Evolutionary conservation across 2,329 filamentous ascomycete species (phyloP), one percentile per base, ranked within the genome.

Genomic region (Aspergillus carbonarius): DNA sequence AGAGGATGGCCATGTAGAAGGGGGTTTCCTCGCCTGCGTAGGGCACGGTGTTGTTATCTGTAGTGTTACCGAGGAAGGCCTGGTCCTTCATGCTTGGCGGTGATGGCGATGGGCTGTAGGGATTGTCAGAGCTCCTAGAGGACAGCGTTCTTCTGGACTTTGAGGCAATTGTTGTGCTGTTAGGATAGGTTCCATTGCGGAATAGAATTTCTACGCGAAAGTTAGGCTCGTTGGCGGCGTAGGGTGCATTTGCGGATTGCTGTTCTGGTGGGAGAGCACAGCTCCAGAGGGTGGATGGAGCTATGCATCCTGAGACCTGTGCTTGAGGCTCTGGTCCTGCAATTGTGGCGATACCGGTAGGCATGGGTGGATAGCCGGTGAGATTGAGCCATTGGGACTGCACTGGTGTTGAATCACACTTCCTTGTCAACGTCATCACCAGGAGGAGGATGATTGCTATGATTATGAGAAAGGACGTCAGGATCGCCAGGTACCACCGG

Each of bases 1-100:
- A 76, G 10, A 92, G 77, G 55, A 96, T 81, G 27, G 87, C 91
- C 64, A 96, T 89, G 73, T 89, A 96, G 74, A 97, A 96, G 0
- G 93, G 93, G 0, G 93, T 96, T 8, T 88, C 83, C 76, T 96
- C 93, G 63, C 93, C 93, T 1, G 88, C 87, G 73, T 93, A 96
- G 4, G 87, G 83, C 68, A 82, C 81, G 12, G 83, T 79, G 61
- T 91, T 86, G 0, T 83, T 82, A 68, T 98, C 93, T 0, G 92
- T 96, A 0, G 91, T 93, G 70, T 92, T 90, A 4, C 93, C 92
- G 7, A 97, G 75, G 68, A 97, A 96, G 61, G 79, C 83, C 74
- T 91, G 88, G 60, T 98, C 93, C 39, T 85, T 78, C 25, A 85
- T 79, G 27, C 70, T 76, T 15, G 82, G 82, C 4, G 81, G 73